phyloP scores from a whole-genome alignment of 2,329 filamentous ascomycete genomes.

The Aspergillus quadrilineatus region DNA sequence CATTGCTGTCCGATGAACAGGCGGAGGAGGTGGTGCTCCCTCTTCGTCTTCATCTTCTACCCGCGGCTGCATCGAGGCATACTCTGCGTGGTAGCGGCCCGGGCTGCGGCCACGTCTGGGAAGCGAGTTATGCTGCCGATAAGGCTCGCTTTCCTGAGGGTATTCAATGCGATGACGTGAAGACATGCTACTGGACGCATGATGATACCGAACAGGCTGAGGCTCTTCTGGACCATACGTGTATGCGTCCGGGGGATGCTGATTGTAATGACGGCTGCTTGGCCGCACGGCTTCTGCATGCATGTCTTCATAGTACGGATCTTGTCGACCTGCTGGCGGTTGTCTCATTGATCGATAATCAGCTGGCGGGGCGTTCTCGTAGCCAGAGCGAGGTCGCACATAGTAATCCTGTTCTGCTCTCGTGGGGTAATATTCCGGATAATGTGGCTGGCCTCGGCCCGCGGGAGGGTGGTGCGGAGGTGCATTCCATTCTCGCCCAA shows the following conservation, averaged over 20 bases:
- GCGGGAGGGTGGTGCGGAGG: conserved; percentile 18
- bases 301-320: conserved; percentile 18
- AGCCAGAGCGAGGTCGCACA: conserved; percentile 26
- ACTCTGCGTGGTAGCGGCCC: conserved; percentile 36
- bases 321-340: conserved; percentile 16
- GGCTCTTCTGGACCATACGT: conserved; percentile 22
- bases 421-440: conserved; percentile 24
- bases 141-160: conserved; percentile 17
- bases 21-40: conserved; percentile 37
- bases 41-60: conserved; percentile 48
- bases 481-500: conserved; percentile 28
- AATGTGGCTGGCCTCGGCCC: conserved; percentile 20
- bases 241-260: conserved; percentile 27
- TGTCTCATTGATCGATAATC: conserved; percentile 26
- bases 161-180: conserved; percentile 23
- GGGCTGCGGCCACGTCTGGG: conserved; percentile 20
- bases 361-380: conserved; percentile 23
- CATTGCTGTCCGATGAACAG: conserved; percentile 35
- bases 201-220: conserved; percentile 4
- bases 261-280: conserved; percentile 18
- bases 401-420: conserved; percentile 10
- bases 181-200: conserved; percentile 18
- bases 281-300: conserved; percentile 16
- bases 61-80: conserved; percentile 48
- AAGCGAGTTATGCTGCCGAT: conserved; percentile 31